Percentiles rank a stretch among this genome's conserved stretches.
Conservation (phyloP, 208 protist species). For the Wallacemonas collosoma region DNA sequence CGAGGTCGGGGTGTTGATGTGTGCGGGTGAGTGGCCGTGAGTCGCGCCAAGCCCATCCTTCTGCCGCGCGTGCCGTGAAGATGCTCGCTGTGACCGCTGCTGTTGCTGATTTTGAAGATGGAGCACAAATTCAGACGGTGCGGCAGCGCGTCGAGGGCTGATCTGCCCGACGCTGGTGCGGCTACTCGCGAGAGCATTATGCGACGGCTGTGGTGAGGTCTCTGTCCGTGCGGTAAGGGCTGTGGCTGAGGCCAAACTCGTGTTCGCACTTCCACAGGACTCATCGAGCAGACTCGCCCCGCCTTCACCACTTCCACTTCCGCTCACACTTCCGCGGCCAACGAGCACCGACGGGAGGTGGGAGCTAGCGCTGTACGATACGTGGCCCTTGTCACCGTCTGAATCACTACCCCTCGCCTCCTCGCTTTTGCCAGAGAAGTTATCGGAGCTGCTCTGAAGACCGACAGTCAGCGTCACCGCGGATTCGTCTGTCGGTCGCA, state of each 20-base stretch:
- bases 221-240: neutral
- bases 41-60: too few species aligned
- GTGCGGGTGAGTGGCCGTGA: too few species aligned
- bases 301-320: neutral
- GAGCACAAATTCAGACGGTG: neutral
- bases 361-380: neutral
- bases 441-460: neutral
- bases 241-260: neutral
- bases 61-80: neutral
- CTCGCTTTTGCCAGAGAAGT: neutral
- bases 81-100: neutral
- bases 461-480: too few species aligned
- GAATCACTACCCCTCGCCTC: too few species aligned
- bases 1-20: too few species aligned
- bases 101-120: neutral
- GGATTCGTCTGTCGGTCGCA: neutral
- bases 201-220: neutral
- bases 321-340: neutral
- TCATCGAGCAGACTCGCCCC: too few species aligned
- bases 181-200: neutral
- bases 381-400: neutral
- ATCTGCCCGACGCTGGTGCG: neutral
- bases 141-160: neutral
- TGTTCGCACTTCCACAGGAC: neutral
- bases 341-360: slow-evolving; percentile 3